Conservation (phyloP, 176 grass and related monocot genomes). For the Aechmea fasciata region DNA sequence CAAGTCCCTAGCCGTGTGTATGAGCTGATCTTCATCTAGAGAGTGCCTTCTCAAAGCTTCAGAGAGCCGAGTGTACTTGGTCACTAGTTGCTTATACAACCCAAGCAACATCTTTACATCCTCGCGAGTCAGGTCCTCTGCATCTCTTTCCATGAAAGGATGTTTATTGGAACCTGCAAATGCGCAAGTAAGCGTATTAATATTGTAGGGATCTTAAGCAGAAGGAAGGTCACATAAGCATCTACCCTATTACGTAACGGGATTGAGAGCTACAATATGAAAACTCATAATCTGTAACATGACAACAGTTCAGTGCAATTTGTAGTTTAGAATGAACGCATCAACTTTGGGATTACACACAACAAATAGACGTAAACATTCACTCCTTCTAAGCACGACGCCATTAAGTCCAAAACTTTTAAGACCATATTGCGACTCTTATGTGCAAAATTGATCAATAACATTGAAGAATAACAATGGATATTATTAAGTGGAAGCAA, state of each 20-base stretch:
- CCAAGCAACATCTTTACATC: slow-evolving; percentile 63
- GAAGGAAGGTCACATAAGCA: not conserved
- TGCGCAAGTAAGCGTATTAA: not conserved
- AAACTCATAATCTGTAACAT: no score
- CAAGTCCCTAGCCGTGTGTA: not conserved
- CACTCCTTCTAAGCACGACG: no score
- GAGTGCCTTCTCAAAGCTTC: slow-evolving; percentile 54
- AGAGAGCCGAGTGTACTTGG: slow-evolving; percentile 44
- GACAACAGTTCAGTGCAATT: no score
- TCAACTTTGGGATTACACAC: no score
- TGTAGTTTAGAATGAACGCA: no score
- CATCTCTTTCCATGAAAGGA: slow-evolving; percentile 65
- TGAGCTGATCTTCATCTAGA: slow-evolving; percentile 51
- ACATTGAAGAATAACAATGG: not conserved
- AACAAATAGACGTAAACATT: no score
- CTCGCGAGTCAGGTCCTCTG: slow-evolving; percentile 33
- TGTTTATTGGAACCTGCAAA: slow-evolving; percentile 34
- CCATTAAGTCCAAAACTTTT: no score
- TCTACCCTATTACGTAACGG: not conserved
- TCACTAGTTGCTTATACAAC: slow-evolving; percentile 55
- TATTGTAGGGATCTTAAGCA: not conserved
- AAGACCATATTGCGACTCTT: no score
- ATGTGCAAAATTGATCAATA: no score
- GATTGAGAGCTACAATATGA: no score
- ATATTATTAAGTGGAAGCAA: not conserved